phyloP scores from a whole-genome alignment of 2,329 filamentous ascomycete genomes.

The Phialophora chinensis region DNA sequence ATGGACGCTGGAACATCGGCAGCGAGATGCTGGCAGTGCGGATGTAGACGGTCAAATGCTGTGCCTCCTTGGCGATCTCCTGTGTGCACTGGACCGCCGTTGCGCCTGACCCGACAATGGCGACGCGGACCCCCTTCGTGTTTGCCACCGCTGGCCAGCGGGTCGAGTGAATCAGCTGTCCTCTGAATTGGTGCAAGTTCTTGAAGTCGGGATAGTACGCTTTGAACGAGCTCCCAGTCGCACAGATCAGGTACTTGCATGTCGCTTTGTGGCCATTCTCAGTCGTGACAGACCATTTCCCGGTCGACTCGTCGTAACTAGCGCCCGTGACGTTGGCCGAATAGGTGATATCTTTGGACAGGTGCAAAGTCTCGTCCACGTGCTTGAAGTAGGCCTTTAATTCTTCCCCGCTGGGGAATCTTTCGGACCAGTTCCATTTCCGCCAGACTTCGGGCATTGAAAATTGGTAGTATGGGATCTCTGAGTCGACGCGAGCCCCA shows the following conservation, averaged over 20 bases:
- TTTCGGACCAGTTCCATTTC: slow-evolving; percentile 35
- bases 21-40: too few relatives aligned
- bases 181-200: slow-evolving; percentile 64
- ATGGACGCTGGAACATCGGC: slow-evolving; percentile 64
- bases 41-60: slow-evolving; percentile 40
- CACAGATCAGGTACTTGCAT: too few relatives aligned
- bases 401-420: slow-evolving; percentile 39
- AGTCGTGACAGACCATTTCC: slow-evolving; percentile 44
- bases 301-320: slow-evolving; percentile 44
- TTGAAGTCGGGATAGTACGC: slow-evolving; percentile 50
- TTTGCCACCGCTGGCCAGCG: slow-evolving; percentile 63
- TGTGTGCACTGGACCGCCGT: slow-evolving; percentile 49
- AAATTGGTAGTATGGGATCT: slow-evolving; percentile 41
- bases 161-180: slow-evolving; percentile 63
- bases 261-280: too few relatives aligned
- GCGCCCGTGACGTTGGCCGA: slow-evolving; percentile 50
- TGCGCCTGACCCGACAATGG: slow-evolving; percentile 69
- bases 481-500: slow-evolving; percentile 47
- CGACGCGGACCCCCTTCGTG: slow-evolving; percentile 54
- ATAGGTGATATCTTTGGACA: slow-evolving; percentile 55
- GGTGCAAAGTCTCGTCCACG: slow-evolving; percentile 51
- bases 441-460: slow-evolving; percentile 39
- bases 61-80: slow-evolving; percentile 31
- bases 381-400: slow-evolving; percentile 53
- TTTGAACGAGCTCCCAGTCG: too few relatives aligned